A percentile compares a stretch with the other conserved stretches of the same genome.
Conservation (phyloP, 148 eudicot genomes). For the Selenicereus undatus region DNA sequence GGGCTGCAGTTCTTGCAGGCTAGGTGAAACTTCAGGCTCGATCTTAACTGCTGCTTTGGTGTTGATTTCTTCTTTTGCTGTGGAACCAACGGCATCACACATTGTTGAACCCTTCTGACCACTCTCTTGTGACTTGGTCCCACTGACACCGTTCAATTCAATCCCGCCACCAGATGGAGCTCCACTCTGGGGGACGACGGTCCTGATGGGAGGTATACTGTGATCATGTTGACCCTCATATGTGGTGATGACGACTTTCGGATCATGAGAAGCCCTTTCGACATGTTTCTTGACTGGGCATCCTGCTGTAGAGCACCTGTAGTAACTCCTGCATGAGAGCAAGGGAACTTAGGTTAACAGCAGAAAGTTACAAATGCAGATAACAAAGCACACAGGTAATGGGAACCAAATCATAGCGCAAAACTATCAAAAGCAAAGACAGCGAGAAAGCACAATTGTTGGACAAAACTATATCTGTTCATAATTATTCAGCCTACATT, state of each 20-base stretch:
- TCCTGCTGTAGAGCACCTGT: constrained; percentile 77
- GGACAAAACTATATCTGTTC: background rate
- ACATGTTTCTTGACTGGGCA: constrained; percentile 87
- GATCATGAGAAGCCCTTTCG: constrained; percentile 74
- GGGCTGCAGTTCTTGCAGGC: background rate
- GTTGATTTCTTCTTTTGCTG: constrained; percentile 5
- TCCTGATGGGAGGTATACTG: constrained; percentile 51
- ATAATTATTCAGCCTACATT: background rate
- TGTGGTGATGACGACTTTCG: constrained; percentile 60
- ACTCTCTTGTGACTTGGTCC: constrained; percentile 40
- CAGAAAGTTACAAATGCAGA: background rate
- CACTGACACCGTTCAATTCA: constrained; percentile 32
- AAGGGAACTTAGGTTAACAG: constrained; percentile 10
- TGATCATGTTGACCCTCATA: constrained; percentile 84
- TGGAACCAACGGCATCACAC: constrained; percentile 6
- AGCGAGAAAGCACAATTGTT: too few species aligned
- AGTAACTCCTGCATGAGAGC: constrained; percentile 73
- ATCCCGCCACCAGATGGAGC: constrained; percentile 25
- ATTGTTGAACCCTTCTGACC: constrained; percentile 9
- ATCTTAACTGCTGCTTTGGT: constrained; percentile 5
- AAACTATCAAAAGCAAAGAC: too few species aligned
- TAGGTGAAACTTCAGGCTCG: background rate
- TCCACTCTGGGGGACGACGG: constrained; percentile 44
- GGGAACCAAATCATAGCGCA: too few species aligned
- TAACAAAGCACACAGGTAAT: background rate